phyloP scores from a whole-genome alignment of 2,329 filamentous ascomycete species.

The Xylaria sp. region DNA sequence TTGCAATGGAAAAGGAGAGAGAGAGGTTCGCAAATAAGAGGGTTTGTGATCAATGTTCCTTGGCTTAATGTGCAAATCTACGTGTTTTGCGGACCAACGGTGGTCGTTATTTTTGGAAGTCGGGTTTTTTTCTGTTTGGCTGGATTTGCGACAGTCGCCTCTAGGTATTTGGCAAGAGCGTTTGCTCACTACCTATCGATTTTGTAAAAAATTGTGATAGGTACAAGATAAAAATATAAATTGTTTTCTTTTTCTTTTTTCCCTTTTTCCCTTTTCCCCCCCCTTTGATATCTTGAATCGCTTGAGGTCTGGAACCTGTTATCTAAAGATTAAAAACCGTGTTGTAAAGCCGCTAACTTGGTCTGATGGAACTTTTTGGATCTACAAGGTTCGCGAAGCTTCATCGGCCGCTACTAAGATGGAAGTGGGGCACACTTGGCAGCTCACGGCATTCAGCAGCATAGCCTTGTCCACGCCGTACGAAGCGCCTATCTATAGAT shows the following conservation, averaged over 20 bases:
- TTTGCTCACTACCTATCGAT: background rate
- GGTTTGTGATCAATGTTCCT: background rate
- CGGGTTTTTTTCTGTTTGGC: background rate
- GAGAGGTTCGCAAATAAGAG: background rate
- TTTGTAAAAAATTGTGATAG: background rate
- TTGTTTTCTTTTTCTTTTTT: too few species aligned
- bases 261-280: too few species aligned
- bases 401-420: slow-evolving; percentile 32
- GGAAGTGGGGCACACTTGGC: slow-evolving; percentile 26
- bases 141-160: background rate
- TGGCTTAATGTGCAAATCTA: background rate
- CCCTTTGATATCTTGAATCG: background rate
- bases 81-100: background rate
- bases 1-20: background rate
- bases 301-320: background rate
- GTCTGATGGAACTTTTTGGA: slow-evolving; percentile 13
- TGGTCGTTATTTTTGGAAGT: background rate
- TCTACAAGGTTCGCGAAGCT: slow-evolving; percentile 41
- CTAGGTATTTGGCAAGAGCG: background rate
- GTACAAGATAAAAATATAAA: too few species aligned
- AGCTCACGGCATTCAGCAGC: background rate
- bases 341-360: background rate
- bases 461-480: background rate
- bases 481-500: too few species aligned
- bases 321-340: background rate